A percentile compares a stretch with the other conserved stretches of the same genome.
Evolutionary conservation across 192 early-diverging fungal genomes (phyloP).

Genomic region (Backusella circina): DNA sequence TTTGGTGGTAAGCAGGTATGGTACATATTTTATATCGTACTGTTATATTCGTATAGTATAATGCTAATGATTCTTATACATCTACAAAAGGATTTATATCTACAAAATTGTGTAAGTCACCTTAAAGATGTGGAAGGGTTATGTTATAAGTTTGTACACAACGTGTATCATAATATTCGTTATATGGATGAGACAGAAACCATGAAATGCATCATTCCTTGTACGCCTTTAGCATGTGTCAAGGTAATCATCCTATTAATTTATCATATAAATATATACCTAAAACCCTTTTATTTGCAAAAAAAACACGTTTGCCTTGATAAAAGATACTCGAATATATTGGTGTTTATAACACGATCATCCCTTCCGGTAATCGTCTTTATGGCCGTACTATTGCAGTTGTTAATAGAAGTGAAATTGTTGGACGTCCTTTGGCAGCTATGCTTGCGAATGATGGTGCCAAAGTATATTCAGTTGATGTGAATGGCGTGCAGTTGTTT

Average conservation of each 20-base stretch:
- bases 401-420: conserved; percentile 95
- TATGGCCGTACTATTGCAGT: conserved; percentile 91
- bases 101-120: conserved; percentile 87
- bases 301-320: background rate
- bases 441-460: conserved; percentile 98
- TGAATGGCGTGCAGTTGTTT: conserved; percentile 80
- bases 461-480: conserved; percentile 93
- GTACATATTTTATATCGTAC: background rate
- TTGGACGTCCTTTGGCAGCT: conserved; percentile 96
- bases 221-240: conserved; percentile 96
- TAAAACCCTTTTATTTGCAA: background rate
- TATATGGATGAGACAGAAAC: conserved; percentile 79
- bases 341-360: conserved; percentile 85
- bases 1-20: conserved; percentile 86
- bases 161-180: conserved; percentile 86
- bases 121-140: conserved; percentile 97
- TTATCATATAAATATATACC: background rate
- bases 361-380: conserved; percentile 91
- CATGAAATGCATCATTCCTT: conserved; percentile 96
- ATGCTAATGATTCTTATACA: background rate
- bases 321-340: conserved; percentile 86
- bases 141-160: conserved; percentile 91
- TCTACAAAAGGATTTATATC: conserved; percentile 74
- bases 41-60: background rate
- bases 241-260: conserved; percentile 55